Evolutionary conservation across 768 basidiomycete genomes (phyloP), one percentile per base, ranked within the genome.

Genomic region (Tephrocybe sp.): DNA sequence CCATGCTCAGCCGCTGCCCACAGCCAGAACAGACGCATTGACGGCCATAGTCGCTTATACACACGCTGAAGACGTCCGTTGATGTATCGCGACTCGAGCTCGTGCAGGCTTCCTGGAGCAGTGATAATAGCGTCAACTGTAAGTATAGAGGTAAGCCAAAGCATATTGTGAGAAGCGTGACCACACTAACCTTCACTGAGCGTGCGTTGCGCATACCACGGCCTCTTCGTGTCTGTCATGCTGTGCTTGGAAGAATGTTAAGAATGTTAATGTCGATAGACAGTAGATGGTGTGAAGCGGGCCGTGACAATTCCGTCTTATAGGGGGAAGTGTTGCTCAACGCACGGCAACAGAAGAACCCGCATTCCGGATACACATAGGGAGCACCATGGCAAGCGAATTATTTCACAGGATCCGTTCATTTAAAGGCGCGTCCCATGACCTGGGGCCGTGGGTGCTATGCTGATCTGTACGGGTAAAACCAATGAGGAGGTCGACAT

Each of bases 11-110:
- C 46, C 3, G 66, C 62, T 0, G 65, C 53, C 54, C 61, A 62
- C 7, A 76, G 63, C 80, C 80, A 83, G 62, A 82, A 78, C 15
- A 60, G 62, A 9, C 81, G 73, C 10, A 79, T 58, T 3, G 76
- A 75, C 0, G 76, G 75, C 68, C 69, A 79, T 10, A 78, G 62
- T 46, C 78, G 73, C 65, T 81, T 81, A 66, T 80, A 85, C 3
- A 77, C 76, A 12, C 74, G 72, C 45, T 75, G 68, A 12, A 77
- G 53, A 7, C 69, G 66, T 2, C 77, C 78, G 48, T 79, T 71
- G 40, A 84, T 66, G 11, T 75, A 51, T 20, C 64, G 61, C 3
- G 66, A 69, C 62, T 81, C 75, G 26, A 70, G 52, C 55, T 80
- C 80, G 47, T 71, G 73, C 3, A 69, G 55, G 28, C 61, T 68